phyloP scores from a whole-genome alignment of 1,284 basidiomycete species.

The Heterobasidion occidentale region DNA sequence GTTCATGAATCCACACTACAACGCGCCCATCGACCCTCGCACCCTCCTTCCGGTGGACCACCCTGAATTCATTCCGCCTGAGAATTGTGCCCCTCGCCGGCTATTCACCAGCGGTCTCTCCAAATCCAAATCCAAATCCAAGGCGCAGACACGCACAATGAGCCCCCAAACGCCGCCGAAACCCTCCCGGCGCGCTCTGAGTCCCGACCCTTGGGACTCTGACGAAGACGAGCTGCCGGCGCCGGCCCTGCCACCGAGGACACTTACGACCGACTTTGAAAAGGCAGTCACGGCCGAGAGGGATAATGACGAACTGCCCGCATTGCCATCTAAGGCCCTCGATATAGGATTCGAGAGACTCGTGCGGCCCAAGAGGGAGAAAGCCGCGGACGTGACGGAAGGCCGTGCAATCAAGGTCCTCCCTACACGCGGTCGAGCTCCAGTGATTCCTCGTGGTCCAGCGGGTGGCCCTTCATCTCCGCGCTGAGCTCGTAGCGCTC shows the following conservation, averaged over 20 bases:
- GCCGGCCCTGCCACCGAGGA: not conserved
- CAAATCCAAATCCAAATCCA: not conserved
- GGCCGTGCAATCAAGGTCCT: not conserved
- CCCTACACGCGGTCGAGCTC: not conserved
- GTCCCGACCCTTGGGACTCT: slow-evolving; percentile 4
- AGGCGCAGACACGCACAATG: slow-evolving; percentile 6
- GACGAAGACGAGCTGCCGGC: not conserved
- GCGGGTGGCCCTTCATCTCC: not conserved
- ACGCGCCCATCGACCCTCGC: slow-evolving; percentile 30
- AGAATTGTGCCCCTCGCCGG: slow-evolving; percentile 36
- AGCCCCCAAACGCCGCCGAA: slow-evolving; percentile 7
- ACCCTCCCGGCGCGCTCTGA: not conserved
- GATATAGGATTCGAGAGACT: too few relatives aligned
- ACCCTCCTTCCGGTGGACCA: slow-evolving; percentile 39
- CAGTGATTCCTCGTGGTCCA: too few relatives aligned
- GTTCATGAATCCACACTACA: slow-evolving; percentile 45
- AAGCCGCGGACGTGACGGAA: not conserved
- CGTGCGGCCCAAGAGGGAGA: not conserved
- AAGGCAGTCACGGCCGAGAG: not conserved
- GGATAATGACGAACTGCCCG: not conserved
- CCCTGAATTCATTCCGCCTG: slow-evolving; percentile 43
- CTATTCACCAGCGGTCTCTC: slow-evolving; percentile 36
- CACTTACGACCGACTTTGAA: not conserved
- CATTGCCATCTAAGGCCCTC: not conserved
- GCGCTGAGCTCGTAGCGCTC: not conserved